Base-by-base conservation (phyloP, 768 basidiomycete genomes). In the Hortiboletus campestris region DNA sequence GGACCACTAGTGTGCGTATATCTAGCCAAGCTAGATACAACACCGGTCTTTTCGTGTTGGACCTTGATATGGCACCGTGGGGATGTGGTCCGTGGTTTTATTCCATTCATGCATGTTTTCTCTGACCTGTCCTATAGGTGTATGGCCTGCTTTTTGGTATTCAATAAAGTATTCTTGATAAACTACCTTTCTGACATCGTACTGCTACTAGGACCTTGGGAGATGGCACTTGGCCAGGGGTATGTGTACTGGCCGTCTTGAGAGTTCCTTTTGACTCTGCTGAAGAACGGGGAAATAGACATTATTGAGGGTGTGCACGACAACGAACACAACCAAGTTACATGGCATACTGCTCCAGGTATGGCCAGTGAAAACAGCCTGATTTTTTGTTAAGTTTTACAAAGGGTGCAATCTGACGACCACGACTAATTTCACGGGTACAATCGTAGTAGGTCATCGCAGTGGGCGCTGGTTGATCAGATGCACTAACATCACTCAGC, bases 101-200 rank as follows among this genome's bases (percentile, higher is more conserved):
- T 38, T 47, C 0, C 28, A 1, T 8, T 53, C 31, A 52, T 39
- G 13, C 2, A 4, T 40, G 32, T 47, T 32, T 19, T 43, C 38
- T 22, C 60, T 47, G 42, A 63, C 53, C 14, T 42, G 31, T 48
- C 12, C 40, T 41, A 14, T 35, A 89, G 88, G 81, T 62, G 83
- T 86, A 20, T 93, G 93, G 92, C 91, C 91, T 41, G 87, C 89
- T 6, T 91, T 86, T 69, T 91, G 89, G 89, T 66, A 85, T 53
- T 49, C 40, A 49, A 38, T 47, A 10, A 42, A n/a, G 25, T 10
- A 20, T 43, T 49, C 47, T 59, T 35, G 12, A 35, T 50, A 10
- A 19, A 25, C 25, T 9, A 16, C 19, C 34, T 22, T 49, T 40
- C 52, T 60, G 36, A 66, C 43, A 19, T n/a, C 8, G 14, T 48